Evolutionary conservation across 202 grass and related monocot species (phyloP).

Genomic region (Setaria viridis): DNA sequence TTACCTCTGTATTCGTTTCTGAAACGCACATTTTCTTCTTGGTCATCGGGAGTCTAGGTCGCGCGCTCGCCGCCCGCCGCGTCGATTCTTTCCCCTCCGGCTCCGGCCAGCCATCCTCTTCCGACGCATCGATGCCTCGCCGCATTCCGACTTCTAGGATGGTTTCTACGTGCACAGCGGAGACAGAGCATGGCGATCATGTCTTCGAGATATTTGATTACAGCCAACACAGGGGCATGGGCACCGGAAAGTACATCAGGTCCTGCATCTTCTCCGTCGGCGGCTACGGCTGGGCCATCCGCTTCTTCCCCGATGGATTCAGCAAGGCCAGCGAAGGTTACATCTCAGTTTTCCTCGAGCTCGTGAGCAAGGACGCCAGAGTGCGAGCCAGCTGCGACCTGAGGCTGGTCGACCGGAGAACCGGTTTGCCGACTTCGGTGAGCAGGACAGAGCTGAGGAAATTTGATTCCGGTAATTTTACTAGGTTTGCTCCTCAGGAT

Average conservation of each 20-base stretch:
- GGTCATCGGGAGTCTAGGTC: neutral
- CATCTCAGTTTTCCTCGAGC: neutral
- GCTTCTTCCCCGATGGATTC: neutral
- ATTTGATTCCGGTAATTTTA: neutral
- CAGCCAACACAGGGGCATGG: conserved; percentile 8
- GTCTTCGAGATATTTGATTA: conserved; percentile 23
- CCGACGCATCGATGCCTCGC: neutral
- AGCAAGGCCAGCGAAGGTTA: accelerated
- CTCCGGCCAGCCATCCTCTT: neutral
- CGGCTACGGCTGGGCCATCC: neutral
- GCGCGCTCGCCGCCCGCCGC: neutral
- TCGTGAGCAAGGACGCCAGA: neutral
- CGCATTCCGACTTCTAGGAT: neutral
- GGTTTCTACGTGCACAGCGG: neutral
- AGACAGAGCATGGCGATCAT: neutral
- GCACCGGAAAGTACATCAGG: neutral
- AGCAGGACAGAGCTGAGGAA: neutral
- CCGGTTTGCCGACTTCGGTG: neutral
- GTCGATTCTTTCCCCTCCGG: neutral
- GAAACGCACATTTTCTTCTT: neutral
- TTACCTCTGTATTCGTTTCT: neutral
- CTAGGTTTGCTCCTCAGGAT: neutral
- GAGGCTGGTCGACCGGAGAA: neutral
- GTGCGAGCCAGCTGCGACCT: neutral
- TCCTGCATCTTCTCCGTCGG: conserved; percentile 12